phyloP scores from a whole-genome alignment of 768 basidiomycete genomes.

The Trametes cinnabarina region DNA sequence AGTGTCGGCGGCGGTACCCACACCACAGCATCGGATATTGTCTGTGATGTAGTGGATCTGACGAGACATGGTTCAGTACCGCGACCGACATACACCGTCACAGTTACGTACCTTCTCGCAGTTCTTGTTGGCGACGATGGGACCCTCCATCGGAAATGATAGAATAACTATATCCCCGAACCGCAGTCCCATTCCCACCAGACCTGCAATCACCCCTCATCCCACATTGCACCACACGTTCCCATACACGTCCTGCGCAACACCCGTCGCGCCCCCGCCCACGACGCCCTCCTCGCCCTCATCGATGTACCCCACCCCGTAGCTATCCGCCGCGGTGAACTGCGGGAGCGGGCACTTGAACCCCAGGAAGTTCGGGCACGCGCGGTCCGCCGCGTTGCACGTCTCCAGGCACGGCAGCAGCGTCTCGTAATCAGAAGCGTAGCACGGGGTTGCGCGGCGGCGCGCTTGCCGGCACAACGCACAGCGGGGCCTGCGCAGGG shows the following conservation, averaged over 20 bases:
- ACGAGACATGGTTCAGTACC: neutral
- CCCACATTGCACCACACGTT: slow-evolving; percentile 71
- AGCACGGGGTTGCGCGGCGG: slow-evolving; percentile 46
- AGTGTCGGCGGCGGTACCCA: slow-evolving; percentile 98
- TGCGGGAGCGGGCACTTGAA: slow-evolving; percentile 62
- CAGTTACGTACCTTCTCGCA: slow-evolving; percentile 84
- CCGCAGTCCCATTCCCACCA: no score
- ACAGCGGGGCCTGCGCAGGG: slow-evolving; percentile 44
- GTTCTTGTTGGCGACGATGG: slow-evolving; percentile 98
- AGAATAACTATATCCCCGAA: no score
- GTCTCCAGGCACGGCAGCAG: slow-evolving; percentile 79
- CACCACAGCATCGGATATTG: slow-evolving; percentile 95
- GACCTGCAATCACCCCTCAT: no score
- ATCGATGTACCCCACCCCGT: slow-evolving; percentile 77
- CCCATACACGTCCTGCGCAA: slow-evolving; percentile 63
- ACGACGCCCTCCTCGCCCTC: slow-evolving; percentile 44
- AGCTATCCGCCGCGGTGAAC: slow-evolving; percentile 66
- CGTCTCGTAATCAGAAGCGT: slow-evolving; percentile 48
- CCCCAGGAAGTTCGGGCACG: slow-evolving; percentile 72
- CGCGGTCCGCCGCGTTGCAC: slow-evolving; percentile 69
- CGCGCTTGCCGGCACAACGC: slow-evolving; percentile 39
- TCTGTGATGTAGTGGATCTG: slow-evolving; percentile 98
- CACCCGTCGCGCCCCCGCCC: slow-evolving; percentile 51
- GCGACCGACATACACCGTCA: neutral
- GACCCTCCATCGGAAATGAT: no score